These are phyloP conservation scores for Oidiodendron maius DNA, from an alignment of 495 filamentous ascomycete species.

Conservation along the genomic window DNA sequence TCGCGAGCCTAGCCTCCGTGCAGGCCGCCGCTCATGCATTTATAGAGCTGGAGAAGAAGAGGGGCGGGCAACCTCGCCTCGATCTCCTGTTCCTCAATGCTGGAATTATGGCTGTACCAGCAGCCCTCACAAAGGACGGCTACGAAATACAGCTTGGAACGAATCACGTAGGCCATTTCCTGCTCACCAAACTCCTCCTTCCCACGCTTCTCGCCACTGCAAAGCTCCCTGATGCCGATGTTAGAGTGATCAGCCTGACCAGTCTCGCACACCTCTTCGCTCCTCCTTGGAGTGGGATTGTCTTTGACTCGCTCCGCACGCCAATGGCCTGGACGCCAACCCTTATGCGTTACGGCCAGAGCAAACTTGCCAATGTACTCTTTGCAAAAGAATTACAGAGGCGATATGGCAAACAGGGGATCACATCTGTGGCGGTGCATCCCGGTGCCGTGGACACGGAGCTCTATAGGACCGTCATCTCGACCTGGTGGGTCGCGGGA, in stretches of 20 bases:
- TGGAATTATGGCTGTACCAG: slow-evolving; percentile 54
- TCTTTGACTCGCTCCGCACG: slow-evolving; percentile 14
- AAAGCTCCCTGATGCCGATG: slow-evolving; percentile 30
- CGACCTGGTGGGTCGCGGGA: neutral
- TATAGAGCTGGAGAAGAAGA: neutral
- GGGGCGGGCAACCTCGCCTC: slow-evolving; percentile 18
- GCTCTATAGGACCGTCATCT: neutral
- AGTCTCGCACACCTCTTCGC: slow-evolving; percentile 28
- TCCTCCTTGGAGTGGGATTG: neutral
- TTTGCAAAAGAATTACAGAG: slow-evolving; percentile 52
- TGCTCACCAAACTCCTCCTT: slow-evolving; percentile 61
- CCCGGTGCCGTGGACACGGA: slow-evolving; percentile 51
- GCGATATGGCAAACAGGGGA: slow-evolving; percentile 40
- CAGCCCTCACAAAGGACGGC: slow-evolving; percentile 45
- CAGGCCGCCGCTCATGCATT: slow-evolving; percentile 11
- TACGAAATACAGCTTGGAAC: slow-evolving; percentile 63
- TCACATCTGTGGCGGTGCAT: slow-evolving; percentile 52
- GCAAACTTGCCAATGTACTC: slow-evolving; percentile 64
- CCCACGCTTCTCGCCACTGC: slow-evolving; percentile 41
- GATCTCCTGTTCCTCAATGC: slow-evolving; percentile 66
- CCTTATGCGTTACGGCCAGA: slow-evolving; percentile 53
- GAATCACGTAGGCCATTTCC: slow-evolving; percentile 63
- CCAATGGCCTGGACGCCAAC: slow-evolving; percentile 25
- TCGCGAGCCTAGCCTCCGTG: slow-evolving; percentile 17
- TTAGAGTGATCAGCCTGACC: slow-evolving; percentile 33